Conservation (phyloP, 352 stramenopile species). For the Aphanomyces euteiches region DNA sequence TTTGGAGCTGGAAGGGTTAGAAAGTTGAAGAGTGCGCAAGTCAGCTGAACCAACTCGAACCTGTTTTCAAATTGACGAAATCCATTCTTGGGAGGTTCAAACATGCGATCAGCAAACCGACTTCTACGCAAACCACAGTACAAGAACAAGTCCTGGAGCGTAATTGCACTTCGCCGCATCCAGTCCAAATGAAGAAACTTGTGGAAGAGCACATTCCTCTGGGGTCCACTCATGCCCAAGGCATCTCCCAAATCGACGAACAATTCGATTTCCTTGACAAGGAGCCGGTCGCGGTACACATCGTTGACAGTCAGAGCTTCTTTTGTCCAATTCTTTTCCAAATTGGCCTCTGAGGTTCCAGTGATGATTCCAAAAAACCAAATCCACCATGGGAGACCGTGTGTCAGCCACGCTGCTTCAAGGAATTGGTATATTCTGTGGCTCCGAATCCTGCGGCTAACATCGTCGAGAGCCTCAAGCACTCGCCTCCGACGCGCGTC, state of each 20-base stretch:
- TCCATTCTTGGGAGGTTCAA: conserved; percentile 15
- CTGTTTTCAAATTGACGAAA: conserved; percentile 22
- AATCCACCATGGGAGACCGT: neutral
- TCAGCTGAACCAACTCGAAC: conserved; percentile 22
- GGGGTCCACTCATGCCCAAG: conserved; percentile 19
- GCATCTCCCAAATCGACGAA: conserved; percentile 20
- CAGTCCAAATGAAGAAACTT: conserved; percentile 29
- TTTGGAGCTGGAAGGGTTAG: conserved; percentile 13
- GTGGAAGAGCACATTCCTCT: conserved; percentile 12
- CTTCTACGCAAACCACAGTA: conserved; percentile 23
- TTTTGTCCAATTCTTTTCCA: conserved; percentile 11
- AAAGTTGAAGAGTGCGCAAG: conserved; percentile 15
- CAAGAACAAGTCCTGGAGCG: conserved; percentile 23
- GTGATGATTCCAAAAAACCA: neutral
- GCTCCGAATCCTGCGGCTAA: neutral
- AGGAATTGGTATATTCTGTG: neutral
- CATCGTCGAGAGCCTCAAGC: neutral
- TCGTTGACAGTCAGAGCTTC: conserved; percentile 20
- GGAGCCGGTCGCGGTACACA: conserved; percentile 26
- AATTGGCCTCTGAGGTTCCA: neutral
- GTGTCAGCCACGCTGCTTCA: neutral
- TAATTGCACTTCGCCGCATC: conserved; percentile 20
- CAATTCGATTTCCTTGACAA: conserved; percentile 18
- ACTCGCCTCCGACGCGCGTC: neutral
- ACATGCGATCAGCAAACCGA: conserved; percentile 22